Percentiles rank a stretch among this genome's conserved stretches.
Conservation (phyloP, 208 protist genomes). For the Tetramitus jugosus region DNA sequence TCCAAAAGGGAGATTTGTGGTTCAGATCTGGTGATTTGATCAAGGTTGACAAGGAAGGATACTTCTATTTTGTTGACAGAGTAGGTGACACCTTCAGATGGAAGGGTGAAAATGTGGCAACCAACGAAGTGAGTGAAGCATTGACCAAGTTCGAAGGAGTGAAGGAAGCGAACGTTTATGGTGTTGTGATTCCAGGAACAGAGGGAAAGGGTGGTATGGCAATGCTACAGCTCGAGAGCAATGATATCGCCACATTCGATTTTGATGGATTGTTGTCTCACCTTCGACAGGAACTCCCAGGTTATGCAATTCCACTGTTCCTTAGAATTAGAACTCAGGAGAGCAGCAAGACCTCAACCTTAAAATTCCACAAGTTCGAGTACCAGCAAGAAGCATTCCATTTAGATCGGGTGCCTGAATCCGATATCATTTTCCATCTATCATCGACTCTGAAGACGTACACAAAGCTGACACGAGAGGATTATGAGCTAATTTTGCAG, state of each 20-base stretch:
- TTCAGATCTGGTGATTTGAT: constrained; percentile 61
- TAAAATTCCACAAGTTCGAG: no score
- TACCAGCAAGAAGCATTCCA: no score
- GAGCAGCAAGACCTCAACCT: not conserved
- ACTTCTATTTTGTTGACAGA: constrained; percentile 60
- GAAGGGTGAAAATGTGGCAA: constrained; percentile 68
- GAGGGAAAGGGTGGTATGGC: constrained; percentile 44
- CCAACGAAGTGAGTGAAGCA: constrained; percentile 53
- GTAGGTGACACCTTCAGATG: constrained; percentile 65
- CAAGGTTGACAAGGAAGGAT: constrained; percentile 48
- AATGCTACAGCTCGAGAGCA: not conserved
- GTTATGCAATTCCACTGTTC: constrained; percentile 6
- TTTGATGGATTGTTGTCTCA: not conserved
- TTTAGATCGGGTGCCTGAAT: no score
- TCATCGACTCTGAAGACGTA: not conserved
- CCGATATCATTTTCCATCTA: no score
- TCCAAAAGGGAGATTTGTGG: constrained; percentile 48
- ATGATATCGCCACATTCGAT: not conserved
- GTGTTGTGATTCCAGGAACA: constrained; percentile 41
- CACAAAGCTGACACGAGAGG: not conserved
- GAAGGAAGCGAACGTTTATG: constrained; percentile 57
- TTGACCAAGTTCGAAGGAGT: constrained; percentile 42
- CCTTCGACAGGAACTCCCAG: not conserved
- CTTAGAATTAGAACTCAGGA: not conserved
- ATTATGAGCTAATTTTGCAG: no score